phyloP scores from a whole-genome alignment of 2,329 filamentous ascomycete species.

The Pseudogymnoascus sp. region DNA sequence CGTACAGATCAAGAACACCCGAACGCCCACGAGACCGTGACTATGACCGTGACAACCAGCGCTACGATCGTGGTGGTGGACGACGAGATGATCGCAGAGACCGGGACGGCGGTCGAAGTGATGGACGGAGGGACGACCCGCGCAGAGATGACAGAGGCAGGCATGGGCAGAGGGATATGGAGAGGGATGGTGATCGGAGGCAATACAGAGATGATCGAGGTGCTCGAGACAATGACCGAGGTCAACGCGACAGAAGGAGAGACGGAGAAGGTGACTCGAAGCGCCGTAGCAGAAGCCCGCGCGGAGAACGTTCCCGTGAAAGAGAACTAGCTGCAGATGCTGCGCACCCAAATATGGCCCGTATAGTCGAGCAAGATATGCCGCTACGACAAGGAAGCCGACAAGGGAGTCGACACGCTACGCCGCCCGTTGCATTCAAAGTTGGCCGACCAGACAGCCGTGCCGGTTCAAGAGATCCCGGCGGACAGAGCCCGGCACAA shows the following conservation, averaged over 20 bases:
- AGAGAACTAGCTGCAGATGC: neutral
- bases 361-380: neutral
- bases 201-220: conserved; percentile 14
- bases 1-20: conserved; percentile 19
- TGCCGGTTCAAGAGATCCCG: conserved; percentile 10
- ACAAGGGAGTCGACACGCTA: conserved; percentile 17
- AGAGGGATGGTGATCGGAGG: neutral
- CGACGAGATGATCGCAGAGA: conserved; percentile 26
- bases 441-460: conserved; percentile 13
- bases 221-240: conserved; percentile 19
- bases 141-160: conserved; percentile 23
- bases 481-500: neutral
- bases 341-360: neutral
- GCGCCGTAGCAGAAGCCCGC: conserved; percentile 12
- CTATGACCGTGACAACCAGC: conserved; percentile 10
- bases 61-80: conserved; percentile 10
- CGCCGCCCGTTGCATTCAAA: conserved; percentile 27
- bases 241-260: conserved; percentile 11
- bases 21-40: conserved; percentile 22
- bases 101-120: conserved; percentile 31
- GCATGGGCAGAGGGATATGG: conserved; percentile 33
- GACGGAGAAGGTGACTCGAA: neutral
- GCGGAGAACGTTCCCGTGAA: conserved; percentile 8
- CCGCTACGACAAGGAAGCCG: conserved; percentile 16
- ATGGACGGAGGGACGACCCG: conserved; percentile 28